phyloP scores from a whole-genome alignment of 768 basidiomycete species.

The Lactarius akahatsu region DNA sequence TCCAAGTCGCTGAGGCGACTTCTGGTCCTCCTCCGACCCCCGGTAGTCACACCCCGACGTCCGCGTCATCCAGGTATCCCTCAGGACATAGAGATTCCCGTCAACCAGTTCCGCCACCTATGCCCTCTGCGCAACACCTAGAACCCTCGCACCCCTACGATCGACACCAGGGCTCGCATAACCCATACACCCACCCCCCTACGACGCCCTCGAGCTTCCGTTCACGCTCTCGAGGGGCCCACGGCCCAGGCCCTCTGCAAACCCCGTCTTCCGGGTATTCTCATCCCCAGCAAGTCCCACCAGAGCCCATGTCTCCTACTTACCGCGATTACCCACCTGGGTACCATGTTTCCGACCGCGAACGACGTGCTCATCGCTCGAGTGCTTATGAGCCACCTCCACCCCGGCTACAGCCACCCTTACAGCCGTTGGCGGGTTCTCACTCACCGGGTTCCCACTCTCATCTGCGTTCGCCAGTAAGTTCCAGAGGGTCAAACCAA shows the following conservation, averaged over 20 bases:
- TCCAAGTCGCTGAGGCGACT: conserved; percentile 50
- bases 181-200: conserved; percentile 14
- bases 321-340: conserved; percentile 23
- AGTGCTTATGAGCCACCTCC: conserved; percentile 9
- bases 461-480: conserved; percentile 46
- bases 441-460: conserved; percentile 42
- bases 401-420: conserved; percentile 17
- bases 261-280: conserved; percentile 25
- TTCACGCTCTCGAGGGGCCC: conserved; percentile 21
- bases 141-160: conserved; percentile 22
- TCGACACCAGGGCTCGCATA: conserved; percentile 21
- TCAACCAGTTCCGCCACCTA: conserved; percentile 32
- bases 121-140: conserved; percentile 30
- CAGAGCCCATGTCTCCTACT: conserved; percentile 28
- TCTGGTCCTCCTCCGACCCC: conserved; percentile 25
- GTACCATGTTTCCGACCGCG: conserved; percentile 20
- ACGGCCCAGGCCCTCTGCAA: conserved; percentile 26
- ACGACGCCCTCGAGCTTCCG: conserved; percentile 18
- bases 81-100: conserved; percentile 34
- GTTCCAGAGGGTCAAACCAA: conserved; percentile 35
- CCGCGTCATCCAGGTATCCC: conserved; percentile 29
- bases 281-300: conserved; percentile 24
- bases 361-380: conserved; percentile 22
- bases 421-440: conserved; percentile 16
- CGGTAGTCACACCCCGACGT: conserved; percentile 24